Evolutionary conservation across 345 rosid species (phyloP).

Genomic region (Anacardium occidentale): DNA sequence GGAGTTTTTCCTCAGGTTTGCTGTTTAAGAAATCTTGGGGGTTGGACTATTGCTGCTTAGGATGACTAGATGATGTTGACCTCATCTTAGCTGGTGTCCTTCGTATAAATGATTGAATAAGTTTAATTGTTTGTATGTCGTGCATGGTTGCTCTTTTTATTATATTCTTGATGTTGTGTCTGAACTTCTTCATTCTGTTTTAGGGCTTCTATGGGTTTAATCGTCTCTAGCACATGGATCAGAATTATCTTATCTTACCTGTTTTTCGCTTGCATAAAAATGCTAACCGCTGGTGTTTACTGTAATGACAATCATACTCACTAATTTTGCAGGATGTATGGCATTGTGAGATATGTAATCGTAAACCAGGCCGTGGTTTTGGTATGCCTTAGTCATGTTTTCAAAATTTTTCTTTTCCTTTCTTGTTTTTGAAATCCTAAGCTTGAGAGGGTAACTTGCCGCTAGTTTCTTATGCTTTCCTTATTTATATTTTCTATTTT

Average conservation of each 20-base stretch:
- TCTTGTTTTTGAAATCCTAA: background rate
- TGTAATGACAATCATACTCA: slow-evolving; percentile 5
- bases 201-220: background rate
- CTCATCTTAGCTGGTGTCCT: background rate
- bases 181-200: slow-evolving; percentile 5
- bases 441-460: background rate
- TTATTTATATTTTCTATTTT: slow-evolving; percentile 26
- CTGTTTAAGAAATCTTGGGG: slow-evolving; percentile 18
- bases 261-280: background rate
- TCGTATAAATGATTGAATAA: background rate
- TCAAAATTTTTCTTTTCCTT: background rate
- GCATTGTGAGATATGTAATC: slow-evolving; percentile 98
- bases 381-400: slow-evolving; percentile 47
- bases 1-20: slow-evolving; percentile 97
- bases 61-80: background rate
- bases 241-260: background rate
- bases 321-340: slow-evolving; percentile 78
- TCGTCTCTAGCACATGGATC: slow-evolving; percentile 1
- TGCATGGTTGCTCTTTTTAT: background rate
- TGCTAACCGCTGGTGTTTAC: background rate
- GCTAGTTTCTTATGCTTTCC: slow-evolving; percentile 7
- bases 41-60: background rate
- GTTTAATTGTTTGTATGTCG: slow-evolving; percentile 13
- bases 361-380: slow-evolving; percentile 98
- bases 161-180: background rate